Evolutionary conservation across 78 protist genomes (phyloP).

Genomic region (Paulinella micropora): DNA sequence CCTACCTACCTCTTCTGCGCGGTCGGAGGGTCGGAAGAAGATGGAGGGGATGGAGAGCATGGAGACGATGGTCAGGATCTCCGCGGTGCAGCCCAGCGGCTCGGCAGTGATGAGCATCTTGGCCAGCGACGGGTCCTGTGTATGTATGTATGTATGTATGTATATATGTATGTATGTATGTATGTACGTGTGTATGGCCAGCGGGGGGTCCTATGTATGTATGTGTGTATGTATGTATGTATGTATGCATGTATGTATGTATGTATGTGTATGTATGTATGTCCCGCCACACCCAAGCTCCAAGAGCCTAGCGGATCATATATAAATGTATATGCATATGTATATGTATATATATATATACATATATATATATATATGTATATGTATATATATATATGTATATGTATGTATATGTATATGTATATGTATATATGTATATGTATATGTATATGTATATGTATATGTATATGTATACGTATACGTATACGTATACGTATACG

Average conservation of each 20-base stretch:
- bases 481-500: neutral
- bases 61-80: conserved; percentile 40
- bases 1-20: conserved; percentile 34
- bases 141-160: too few species aligned
- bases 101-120: conserved; percentile 13
- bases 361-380: neutral
- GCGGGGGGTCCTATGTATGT: too few species aligned
- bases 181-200: too few species aligned
- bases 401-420: neutral
- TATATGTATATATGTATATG: neutral
- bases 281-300: too few species aligned
- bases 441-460: neutral
- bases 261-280: too few species aligned
- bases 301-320: too few species aligned
- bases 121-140: too few species aligned
- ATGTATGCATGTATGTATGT: too few species aligned
- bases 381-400: neutral
- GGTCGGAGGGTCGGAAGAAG: conserved; percentile 75
- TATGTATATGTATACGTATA: neutral
- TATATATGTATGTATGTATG: too few species aligned
- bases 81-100: conserved; percentile 1
- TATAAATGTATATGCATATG: too few species aligned
- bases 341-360: too few species aligned
- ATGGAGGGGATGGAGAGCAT: conserved; percentile 72
- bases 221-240: too few species aligned